These are phyloP conservation scores for Hygrophorus russula DNA, from an alignment of 768 basidiomycete genomes.

Conservation along the genomic window DNA sequence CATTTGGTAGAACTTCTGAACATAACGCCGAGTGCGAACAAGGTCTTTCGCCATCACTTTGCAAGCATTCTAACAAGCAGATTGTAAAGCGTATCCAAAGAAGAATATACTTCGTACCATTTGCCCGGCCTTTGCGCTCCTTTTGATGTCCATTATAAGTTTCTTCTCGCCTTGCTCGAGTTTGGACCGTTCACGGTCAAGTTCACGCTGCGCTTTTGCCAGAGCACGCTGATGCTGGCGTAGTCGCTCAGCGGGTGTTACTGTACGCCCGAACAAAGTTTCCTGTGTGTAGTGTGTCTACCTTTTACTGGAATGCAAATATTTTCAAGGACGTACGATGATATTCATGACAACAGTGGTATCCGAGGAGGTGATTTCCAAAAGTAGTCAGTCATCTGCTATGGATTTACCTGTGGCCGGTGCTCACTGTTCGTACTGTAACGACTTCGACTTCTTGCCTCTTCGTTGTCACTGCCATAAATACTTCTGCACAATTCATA, in stretches of 20 bases:
- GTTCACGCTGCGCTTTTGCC: slow-evolving; percentile 94
- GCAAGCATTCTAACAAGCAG: slow-evolving; percentile 71
- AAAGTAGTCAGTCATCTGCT: too few species aligned
- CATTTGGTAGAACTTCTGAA: slow-evolving; percentile 99
- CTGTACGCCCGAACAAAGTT: slow-evolving; percentile 85
- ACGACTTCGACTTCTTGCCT: slow-evolving; percentile 65
- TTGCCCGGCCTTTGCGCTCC: slow-evolving; percentile 90
- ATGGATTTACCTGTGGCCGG: slow-evolving; percentile 29
- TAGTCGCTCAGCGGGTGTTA: slow-evolving; percentile 93
- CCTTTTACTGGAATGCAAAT: slow-evolving; percentile 1
- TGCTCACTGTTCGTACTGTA: slow-evolving; percentile 54
- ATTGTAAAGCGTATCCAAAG: slow-evolving; percentile 8
- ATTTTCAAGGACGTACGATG: slow-evolving; percentile 37
- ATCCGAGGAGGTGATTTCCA: too few species aligned
- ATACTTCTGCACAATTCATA: slow-evolving; percentile 56
- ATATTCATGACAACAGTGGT: slow-evolving; percentile 74
- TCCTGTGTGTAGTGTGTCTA: slow-evolving; percentile 42
- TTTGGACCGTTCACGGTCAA: slow-evolving; percentile 90
- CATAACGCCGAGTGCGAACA: slow-evolving; percentile 87
- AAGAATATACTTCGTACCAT: slow-evolving; percentile 43
- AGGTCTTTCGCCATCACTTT: slow-evolving; percentile 99
- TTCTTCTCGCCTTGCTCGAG: slow-evolving; percentile 97
- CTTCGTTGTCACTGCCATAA: slow-evolving; percentile 51
- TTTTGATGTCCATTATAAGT: slow-evolving; percentile 90
- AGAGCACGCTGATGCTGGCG: slow-evolving; percentile 94